A percentile compares a stretch with the other conserved stretches of the same genome.
These are phyloP conservation scores for Ustilago loliicola DNA, from an alignment of 1,284 basidiomycete species.

Conservation along the genomic window DNA sequence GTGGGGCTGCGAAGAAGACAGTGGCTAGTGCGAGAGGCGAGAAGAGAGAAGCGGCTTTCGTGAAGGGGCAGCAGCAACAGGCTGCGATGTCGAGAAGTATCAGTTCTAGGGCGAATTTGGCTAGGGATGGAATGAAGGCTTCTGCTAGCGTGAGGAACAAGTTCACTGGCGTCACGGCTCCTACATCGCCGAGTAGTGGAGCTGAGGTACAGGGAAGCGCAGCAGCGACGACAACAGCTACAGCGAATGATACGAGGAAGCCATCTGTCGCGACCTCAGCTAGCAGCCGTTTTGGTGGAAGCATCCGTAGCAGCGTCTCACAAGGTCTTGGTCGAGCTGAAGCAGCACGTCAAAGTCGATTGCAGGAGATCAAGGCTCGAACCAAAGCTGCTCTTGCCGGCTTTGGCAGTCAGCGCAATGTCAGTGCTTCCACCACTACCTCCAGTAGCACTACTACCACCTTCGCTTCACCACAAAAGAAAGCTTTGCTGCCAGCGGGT, in stretches of 20 bases:
- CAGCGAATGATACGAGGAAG: slow-evolving; percentile 6
- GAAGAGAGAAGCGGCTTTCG: slow-evolving; percentile 31
- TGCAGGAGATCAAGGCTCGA: slow-evolving; percentile 46
- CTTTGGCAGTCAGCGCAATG: slow-evolving; percentile 34
- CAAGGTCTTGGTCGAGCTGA: slow-evolving; percentile 39
- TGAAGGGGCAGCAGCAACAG: slow-evolving; percentile 33
- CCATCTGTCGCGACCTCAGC: slow-evolving; percentile 21
- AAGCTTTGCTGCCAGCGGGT: slow-evolving; percentile 1
- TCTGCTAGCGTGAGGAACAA: slow-evolving; percentile 31
- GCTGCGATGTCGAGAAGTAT: slow-evolving; percentile 37
- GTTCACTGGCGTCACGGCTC: slow-evolving; percentile 31
- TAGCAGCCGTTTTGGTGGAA: slow-evolving; percentile 31
- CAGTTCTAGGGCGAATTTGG: slow-evolving; percentile 25
- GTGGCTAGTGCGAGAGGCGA: slow-evolving; percentile 15
- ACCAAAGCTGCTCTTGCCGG: slow-evolving; percentile 39
- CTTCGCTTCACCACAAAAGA: slow-evolving; percentile 5
- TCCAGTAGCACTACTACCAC: slow-evolving; percentile 1
- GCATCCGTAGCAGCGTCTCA: slow-evolving; percentile 41
- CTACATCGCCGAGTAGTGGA: neutral
- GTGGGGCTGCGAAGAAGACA: slow-evolving; percentile 27
- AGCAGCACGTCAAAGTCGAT: slow-evolving; percentile 37
- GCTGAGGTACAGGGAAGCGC: neutral
- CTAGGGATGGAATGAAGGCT: neutral
- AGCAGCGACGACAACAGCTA: neutral
- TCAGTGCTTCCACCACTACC: slow-evolving; percentile 15